Base-by-base conservation (phyloP, 1,284 basidiomycete genomes). In the Apiotrichum laibachii region DNA sequence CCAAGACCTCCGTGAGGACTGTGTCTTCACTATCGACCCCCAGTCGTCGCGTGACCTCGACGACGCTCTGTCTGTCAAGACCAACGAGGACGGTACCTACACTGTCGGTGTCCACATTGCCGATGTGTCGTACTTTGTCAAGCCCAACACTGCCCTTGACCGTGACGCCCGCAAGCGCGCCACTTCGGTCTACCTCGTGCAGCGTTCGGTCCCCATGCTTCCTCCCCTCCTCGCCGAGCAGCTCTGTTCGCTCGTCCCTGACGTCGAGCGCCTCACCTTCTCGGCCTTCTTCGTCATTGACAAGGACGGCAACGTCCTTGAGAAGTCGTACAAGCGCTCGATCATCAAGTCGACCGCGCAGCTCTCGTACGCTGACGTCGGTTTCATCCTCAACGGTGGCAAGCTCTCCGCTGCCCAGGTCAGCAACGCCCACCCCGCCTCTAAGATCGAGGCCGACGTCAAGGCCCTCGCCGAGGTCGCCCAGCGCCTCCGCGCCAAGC, bases 141-240 rank as follows among this genome's bases (percentile, higher is more conserved):
- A 93, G 81, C 87, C 92, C 31, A 96, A 96, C 77, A 96, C 92
- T 10, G 90, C 94, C 18, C 82, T 99, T 66, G 96, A 99, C 72
- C 91, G 96, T 39, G 96, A 99, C 78, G 96, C 96, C 51, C 86
- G 92, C 68, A 98, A 97, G 80, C 86, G 95, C 63, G 95, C 93
- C 33, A 98, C 94, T 3, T 92, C 90, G 67, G 96, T 99, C 52
- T 97, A 97, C 74, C 87, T 99, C 45, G 87, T 98, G 44, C 95
- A 98, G 76, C 87, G 93, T 48, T 86, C 89, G 34, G 92, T 98
- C 12, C 93, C 94, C 0, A 99, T 99, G 95, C 82, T 99, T 8
- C 95, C 95, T 1, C 92, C 92, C 31, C 82, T 86, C 12, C 81
- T 99, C 43, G 90, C 88, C 71, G 93, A 97, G 76, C 86, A 95